Percentiles rank a stretch among this genome's conserved stretches.
Conservation (phyloP, 441 rosid genomes). For the Pelargonium cotyledonis region DNA sequence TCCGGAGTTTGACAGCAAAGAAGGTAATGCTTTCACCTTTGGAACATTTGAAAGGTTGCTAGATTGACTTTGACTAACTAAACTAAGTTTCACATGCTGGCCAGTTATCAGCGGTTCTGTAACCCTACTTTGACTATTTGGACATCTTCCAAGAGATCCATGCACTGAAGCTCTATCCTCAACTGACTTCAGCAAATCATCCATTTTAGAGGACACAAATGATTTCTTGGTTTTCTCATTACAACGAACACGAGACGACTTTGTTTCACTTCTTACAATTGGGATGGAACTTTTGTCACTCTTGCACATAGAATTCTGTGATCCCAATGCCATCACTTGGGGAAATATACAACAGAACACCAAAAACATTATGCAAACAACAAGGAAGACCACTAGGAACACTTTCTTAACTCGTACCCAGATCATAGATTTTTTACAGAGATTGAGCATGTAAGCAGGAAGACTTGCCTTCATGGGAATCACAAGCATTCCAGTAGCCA, state of each 20-base stretch:
- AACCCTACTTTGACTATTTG: slow-evolving; percentile 19
- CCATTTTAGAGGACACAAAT: slow-evolving; percentile 35
- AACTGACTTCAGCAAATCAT: slow-evolving; percentile 35
- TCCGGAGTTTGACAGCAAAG: slow-evolving; percentile 29
- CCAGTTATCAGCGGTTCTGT: slow-evolving; percentile 15
- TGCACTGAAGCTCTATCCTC: slow-evolving; percentile 32
- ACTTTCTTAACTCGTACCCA: slow-evolving; percentile 59
- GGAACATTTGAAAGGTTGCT: slow-evolving; percentile 6
- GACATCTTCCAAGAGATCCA: slow-evolving; percentile 22
- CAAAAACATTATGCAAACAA: slow-evolving; percentile 39
- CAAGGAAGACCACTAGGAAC: slow-evolving; percentile 34
- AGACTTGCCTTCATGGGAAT: slow-evolving; percentile 71
- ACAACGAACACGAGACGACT: slow-evolving; percentile 25
- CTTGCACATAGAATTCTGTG: slow-evolving; percentile 32
- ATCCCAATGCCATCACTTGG: slow-evolving; percentile 30
- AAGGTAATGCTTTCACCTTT: slow-evolving; percentile 22
- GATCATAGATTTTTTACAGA: slow-evolving; percentile 54
- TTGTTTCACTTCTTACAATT: slow-evolving; percentile 24
- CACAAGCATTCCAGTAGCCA: slow-evolving; percentile 52
- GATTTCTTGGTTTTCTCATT: slow-evolving; percentile 26
- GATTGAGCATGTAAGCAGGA: slow-evolving; percentile 46
- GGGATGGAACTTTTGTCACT: slow-evolving; percentile 32
- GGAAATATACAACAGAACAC: slow-evolving; percentile 39
- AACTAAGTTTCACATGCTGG: slow-evolving; percentile 18
- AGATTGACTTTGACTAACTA: slow-evolving; percentile 18